Base-by-base conservation (phyloP, 2,329 filamentous ascomycete species). In the Dissoconium aciculare region DNA sequence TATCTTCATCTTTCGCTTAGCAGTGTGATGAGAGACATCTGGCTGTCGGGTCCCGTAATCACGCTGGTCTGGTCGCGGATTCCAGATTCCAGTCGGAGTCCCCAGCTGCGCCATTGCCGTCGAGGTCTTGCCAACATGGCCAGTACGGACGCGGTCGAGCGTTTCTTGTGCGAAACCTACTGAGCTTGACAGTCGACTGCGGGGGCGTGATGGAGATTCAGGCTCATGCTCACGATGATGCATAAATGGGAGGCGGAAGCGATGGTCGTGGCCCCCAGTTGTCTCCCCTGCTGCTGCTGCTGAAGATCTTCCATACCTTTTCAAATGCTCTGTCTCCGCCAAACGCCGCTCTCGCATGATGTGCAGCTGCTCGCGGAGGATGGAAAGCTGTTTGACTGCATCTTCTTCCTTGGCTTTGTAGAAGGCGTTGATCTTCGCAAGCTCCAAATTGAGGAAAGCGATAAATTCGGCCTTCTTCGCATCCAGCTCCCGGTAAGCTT, bases 341-440 rank as follows among this genome's bases (percentile, higher is more conserved):
- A 82, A 67, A 13, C 87, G 74, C 10, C 78, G 71, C 51, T 91
- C 83, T 26, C 84, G 71, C 83, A 95, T 93, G 45, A 91, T 79
- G 50, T 92, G 85, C 17, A 98, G 65, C 52, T 98, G 89, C 30
- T 84, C 73, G 25, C 80, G 71, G 27, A 98, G 63, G 3, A 78
- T 54, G 1, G 63, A 59, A 14, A 94, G 60, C 2, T 85, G 71
- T 32, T 75, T 61, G 0, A 73, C 78, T 0, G 87, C 82, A 50
- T 94, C 82, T 15, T 80, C 69, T 51, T 98, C 89, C 51, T 94
- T 94, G 42, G 71, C 60, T 44, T 71, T 74, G 60, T 95, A 95
- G 49, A 98, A 98, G 0, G 63, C 58, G 51, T 98, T 85, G 8
- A 98, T 82, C 57, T 95, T 98, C n/a, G 75, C 66, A 10, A 98